Base-by-base conservation (phyloP, 2,329 filamentous ascomycete genomes). In the Endocalyx cinctus region DNA sequence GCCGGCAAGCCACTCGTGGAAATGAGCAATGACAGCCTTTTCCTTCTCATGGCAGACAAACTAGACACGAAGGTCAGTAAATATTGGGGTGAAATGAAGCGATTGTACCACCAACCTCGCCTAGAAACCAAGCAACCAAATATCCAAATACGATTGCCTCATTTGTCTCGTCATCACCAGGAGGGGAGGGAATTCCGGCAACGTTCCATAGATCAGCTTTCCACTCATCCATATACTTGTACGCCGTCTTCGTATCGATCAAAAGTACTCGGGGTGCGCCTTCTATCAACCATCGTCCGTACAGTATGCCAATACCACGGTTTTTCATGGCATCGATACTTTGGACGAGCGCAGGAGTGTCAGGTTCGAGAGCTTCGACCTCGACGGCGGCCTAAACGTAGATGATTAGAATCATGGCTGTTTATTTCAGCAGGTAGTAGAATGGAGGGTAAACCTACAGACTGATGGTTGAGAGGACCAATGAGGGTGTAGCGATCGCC, bases 81-180 rank as follows among this genome's bases (percentile, higher is more conserved):
- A 25, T 23, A 12, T n/a, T 25, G 17, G 8, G 25, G 19, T 25
- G 32, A 11, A 4, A 17, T 2, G 14, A 16, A 7, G 8, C 14
- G 29, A 18, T 25, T 12, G 12, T 17, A 23, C 10, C 30, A 57
- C 73, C 54, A 69, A 94, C 89, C 79, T 97, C 92, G 66, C 92
- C 92, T 45, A 98, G 69, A 63, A 97, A 97, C 92, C 92, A 98
- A 19, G 92, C 89, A 27, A 97, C 87, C 38, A 98, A 67, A 58
- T 98, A 98, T 32, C 92, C 92, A 67, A 97, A 97, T 26, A 97
- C 87, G 57, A 97, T 92, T 25, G 92, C 84, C 64, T 97, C 92
- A 57, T 96, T 97, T 34, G 92, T 96, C 70, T 98, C 92, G 33
- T 89, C 82, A 55, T 98, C 92, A 43, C 80, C 80, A 6, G 86